phyloP scores from a whole-genome alignment of 208 protist species.

The Crithidia acanthocephali region DNA sequence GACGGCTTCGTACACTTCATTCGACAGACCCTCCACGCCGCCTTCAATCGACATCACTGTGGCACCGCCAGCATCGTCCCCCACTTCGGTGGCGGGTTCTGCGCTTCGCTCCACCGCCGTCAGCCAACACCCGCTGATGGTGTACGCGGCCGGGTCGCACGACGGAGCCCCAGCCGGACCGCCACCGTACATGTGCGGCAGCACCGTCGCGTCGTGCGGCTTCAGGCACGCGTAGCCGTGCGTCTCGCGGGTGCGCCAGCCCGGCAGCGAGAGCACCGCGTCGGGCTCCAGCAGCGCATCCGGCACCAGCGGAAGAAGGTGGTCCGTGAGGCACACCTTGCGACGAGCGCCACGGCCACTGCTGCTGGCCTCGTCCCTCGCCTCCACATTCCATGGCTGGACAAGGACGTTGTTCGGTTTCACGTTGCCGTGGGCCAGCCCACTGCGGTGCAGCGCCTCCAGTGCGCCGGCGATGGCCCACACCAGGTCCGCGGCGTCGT shows the following conservation, averaged over 20 bases:
- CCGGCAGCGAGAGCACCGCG: conserved; percentile 20
- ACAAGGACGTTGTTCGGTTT: conserved; percentile 66
- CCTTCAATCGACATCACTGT: conserved; percentile 10
- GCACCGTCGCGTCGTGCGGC: conserved; percentile 14
- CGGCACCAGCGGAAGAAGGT: conserved; percentile 25
- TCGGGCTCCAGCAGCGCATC: conserved; percentile 28
- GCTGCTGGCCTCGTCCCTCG: too few relatives aligned
- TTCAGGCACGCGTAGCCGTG: conserved; percentile 38
- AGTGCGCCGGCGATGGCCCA: conserved; percentile 26
- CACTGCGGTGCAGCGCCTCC: conserved; percentile 21
- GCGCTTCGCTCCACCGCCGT: background rate
- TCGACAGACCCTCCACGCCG: conserved; percentile 21
- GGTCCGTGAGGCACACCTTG: conserved; percentile 31
- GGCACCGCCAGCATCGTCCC: background rate
- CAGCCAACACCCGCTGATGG: conserved; percentile 26
- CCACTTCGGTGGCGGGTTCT: background rate
- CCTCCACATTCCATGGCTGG: background rate
- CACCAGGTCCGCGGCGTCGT: conserved; percentile 33
- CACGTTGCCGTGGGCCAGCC: conserved; percentile 53
- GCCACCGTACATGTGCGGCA: conserved; percentile 30
- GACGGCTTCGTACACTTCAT: conserved; percentile 21
- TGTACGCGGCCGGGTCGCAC: conserved; percentile 8
- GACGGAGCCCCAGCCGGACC: background rate
- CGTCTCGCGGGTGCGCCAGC: conserved; percentile 11
- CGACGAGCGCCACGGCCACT: background rate